These are phyloP conservation scores for Penicillium sp. DNA, from an alignment of 2,329 filamentous ascomycete genomes.

Conservation along the genomic window DNA sequence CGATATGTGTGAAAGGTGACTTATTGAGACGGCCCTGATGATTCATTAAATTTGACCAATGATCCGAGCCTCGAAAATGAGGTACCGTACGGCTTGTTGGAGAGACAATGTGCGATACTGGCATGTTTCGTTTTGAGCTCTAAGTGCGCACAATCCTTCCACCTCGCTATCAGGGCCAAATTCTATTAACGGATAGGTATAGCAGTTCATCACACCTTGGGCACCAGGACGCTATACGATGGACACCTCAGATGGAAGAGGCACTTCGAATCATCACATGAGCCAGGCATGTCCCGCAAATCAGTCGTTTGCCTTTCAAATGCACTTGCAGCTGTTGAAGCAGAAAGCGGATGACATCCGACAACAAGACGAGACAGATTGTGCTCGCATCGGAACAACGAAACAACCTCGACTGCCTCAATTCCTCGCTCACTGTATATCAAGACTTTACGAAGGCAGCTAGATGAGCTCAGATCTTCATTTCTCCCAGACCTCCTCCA, in stretches of 20 bases:
- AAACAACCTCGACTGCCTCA: slow-evolving; percentile 6
- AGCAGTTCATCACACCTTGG: slow-evolving; percentile 39
- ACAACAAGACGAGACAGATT: slow-evolving; percentile 28
- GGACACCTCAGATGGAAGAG: slow-evolving; percentile 44
- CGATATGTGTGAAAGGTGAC: slow-evolving; percentile 28
- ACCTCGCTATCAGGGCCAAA: background rate
- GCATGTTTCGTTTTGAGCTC: slow-evolving; percentile 35
- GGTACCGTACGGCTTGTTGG: slow-evolving; percentile 19
- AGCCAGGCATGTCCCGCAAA: slow-evolving; percentile 30
- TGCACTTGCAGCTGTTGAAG: slow-evolving; percentile 39
- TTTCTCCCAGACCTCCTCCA: slow-evolving; percentile 24
- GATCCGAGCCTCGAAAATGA: slow-evolving; percentile 7
- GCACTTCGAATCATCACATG: slow-evolving; percentile 29
- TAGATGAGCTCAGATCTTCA: slow-evolving; percentile 32
- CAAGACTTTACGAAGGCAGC: slow-evolving; percentile 31
- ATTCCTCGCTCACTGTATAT: slow-evolving; percentile 28
- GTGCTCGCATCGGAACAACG: slow-evolving; percentile 5
- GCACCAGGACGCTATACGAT: slow-evolving; percentile 36
- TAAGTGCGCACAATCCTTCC: slow-evolving; percentile 18
- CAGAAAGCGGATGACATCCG: slow-evolving; percentile 33
- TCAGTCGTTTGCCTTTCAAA: slow-evolving; percentile 34
- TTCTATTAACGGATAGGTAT: background rate
- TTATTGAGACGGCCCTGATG: background rate
- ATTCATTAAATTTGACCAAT: too few relatives aligned
- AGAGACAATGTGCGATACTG: slow-evolving; percentile 30